Evolutionary conservation across 2,329 filamentous ascomycete species (phyloP).

Genomic region (Lithohypha guttulata): DNA sequence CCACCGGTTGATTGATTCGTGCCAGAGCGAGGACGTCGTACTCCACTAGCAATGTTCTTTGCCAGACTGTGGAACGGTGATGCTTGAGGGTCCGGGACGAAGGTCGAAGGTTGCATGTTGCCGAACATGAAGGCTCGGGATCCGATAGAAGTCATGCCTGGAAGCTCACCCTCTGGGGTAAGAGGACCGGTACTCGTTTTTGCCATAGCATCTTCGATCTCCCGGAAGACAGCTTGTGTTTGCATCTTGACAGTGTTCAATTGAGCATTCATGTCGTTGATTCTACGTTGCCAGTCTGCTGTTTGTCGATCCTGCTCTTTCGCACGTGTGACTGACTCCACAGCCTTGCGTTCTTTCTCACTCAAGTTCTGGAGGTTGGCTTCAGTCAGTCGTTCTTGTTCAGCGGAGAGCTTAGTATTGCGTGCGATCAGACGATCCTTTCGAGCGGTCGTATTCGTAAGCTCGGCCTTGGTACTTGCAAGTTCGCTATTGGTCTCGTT

Average conservation of each 20-base stretch:
- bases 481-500: slow-evolving; percentile 45
- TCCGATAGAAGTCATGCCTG: slow-evolving; percentile 38
- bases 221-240: slow-evolving; percentile 27
- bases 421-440: slow-evolving; percentile 48
- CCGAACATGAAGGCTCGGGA: slow-evolving; percentile 18
- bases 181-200: slow-evolving; percentile 35
- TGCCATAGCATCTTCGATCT: slow-evolving; percentile 21
- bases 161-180: slow-evolving; percentile 51
- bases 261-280: slow-evolving; percentile 33
- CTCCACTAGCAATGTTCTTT: slow-evolving; percentile 16
- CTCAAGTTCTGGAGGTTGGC: slow-evolving; percentile 49
- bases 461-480: slow-evolving; percentile 25
- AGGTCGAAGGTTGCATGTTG: slow-evolving; percentile 12
- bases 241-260: slow-evolving; percentile 19
- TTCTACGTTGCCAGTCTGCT: slow-evolving; percentile 32
- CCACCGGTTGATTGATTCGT: slow-evolving; percentile 21
- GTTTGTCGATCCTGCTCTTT: slow-evolving; percentile 36
- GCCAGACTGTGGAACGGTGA: slow-evolving; percentile 22
- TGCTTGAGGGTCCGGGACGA: slow-evolving; percentile 18
- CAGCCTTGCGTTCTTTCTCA: slow-evolving; percentile 41
- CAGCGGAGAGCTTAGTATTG: slow-evolving; percentile 48
- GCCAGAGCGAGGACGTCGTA: slow-evolving; percentile 20
- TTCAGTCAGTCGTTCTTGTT: slow-evolving; percentile 48
- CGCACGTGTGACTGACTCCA: slow-evolving; percentile 36
- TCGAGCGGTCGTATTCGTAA: slow-evolving; percentile 40